A percentile compares a stretch with the other conserved stretches of the same genome.
phyloP scores from a whole-genome alignment of 306 rosid genomes.

The Glycine tomentella region DNA sequence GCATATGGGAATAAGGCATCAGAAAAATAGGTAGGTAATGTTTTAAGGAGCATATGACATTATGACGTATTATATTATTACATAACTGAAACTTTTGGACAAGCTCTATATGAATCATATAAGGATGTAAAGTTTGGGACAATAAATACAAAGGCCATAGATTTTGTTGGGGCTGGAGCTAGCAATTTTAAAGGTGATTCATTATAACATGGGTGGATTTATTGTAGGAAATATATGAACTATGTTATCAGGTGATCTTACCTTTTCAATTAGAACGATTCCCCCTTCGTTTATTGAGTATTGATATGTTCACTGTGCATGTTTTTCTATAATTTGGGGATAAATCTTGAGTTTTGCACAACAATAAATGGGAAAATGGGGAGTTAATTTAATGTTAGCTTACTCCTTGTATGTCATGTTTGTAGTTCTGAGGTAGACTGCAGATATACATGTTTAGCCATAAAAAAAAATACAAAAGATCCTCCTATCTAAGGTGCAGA shows the following conservation, averaged over 20 bases:
- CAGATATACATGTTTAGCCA: too few relatives aligned
- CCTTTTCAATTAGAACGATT: slow-evolving; percentile 8
- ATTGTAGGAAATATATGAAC: slow-evolving; percentile 20
- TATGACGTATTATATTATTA: slow-evolving; percentile 41
- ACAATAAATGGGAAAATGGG: not conserved
- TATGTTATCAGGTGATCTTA: slow-evolving; percentile 32
- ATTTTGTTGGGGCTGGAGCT: too few relatives aligned
- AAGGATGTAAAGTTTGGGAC: slow-evolving; percentile 98
- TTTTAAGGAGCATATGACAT: not conserved
- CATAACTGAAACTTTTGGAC: slow-evolving; percentile 68
- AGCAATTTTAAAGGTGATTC: too few relatives aligned
- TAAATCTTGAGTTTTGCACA: not conserved
- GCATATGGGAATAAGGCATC: too few relatives aligned
- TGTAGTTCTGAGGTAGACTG: too few relatives aligned
- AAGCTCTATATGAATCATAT: slow-evolving; percentile 79
- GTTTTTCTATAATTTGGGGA: slow-evolving; percentile 1
- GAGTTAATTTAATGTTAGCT: not conserved
- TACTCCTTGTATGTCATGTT: not conserved
- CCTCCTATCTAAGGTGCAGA: too few relatives aligned
- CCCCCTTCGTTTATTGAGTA: not conserved
- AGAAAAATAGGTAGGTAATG: not conserved
- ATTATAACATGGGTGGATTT: slow-evolving; percentile 38
- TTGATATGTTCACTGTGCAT: not conserved
- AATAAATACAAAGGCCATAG: slow-evolving; percentile 94
- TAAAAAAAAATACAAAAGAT: too few relatives aligned